A percentile compares a stretch with the other conserved stretches of the same genome.
These are phyloP conservation scores for Nicotiana otophora DNA, from an alignment of 257 asterid genomes.

Conservation along the genomic window DNA sequence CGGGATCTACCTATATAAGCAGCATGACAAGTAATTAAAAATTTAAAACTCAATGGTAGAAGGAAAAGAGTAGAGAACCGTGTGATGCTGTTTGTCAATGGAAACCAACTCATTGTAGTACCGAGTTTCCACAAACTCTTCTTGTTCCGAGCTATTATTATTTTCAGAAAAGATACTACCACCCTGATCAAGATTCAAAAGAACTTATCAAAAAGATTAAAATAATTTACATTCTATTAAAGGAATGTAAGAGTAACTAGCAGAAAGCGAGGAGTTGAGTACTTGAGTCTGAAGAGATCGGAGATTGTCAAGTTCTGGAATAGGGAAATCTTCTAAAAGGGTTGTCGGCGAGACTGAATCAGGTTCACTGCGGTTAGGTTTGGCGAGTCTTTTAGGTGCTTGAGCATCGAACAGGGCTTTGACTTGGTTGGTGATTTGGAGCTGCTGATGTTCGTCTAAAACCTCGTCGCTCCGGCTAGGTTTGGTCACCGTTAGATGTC, in stretches of 20 bases:
- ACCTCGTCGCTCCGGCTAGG: constrained; percentile 57
- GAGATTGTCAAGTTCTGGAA: constrained; percentile 32
- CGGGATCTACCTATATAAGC: too few species aligned
- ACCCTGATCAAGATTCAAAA: constrained; percentile 9
- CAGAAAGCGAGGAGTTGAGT: too few species aligned
- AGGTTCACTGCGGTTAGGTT: constrained; percentile 44
- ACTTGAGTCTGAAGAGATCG: constrained; percentile 31
- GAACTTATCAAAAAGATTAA: not conserved
- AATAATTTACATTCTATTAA: too few species aligned
- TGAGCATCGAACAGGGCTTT: constrained; percentile 34
- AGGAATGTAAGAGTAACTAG: too few species aligned
- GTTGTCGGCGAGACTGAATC: constrained; percentile 7
- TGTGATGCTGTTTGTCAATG: constrained; percentile 38
- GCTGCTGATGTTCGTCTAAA: constrained; percentile 32
- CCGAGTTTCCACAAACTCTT: constrained; percentile 40
- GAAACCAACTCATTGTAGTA: constrained; percentile 38
- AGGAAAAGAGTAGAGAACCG: constrained; percentile 12
- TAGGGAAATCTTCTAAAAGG: constrained; percentile 15
- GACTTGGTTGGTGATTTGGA: constrained; percentile 27
- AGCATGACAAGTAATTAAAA: too few species aligned
- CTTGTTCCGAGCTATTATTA: constrained; percentile 14
- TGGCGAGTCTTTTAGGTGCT: constrained; percentile 34
- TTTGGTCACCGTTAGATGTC: constrained; percentile 22
- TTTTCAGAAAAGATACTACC: not conserved
- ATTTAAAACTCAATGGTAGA: not conserved